Evolutionary conservation across 345 rosid genomes (phyloP), one percentile per base, ranked within the genome.

Genomic region (Angophora floribunda): DNA sequence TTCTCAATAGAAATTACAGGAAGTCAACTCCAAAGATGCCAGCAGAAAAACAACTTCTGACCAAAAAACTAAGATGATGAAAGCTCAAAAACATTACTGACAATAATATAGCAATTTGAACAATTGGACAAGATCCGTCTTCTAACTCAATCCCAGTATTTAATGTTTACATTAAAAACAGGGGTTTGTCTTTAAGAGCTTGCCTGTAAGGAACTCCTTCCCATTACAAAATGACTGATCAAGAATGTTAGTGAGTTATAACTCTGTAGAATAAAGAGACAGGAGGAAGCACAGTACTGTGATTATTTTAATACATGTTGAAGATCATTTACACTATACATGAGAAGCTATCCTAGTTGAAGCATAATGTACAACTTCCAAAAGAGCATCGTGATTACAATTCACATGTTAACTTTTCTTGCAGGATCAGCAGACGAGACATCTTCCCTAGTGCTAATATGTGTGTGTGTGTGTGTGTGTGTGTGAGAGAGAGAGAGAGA

Each of bases 1-100:
- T 59, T 86, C 86, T 85, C 90, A 88, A 89, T 87, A 45, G 86
- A 21, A 86, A 44, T 51, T 86, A 86, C 32, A 86, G 36, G 21
- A 59, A 28, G 47, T 49, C 55, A 63, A 28, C 55, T 45, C 85
- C 44, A 61, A 45, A 87, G 47, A 75, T 19, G 84, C 84, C 49
- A 0, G 84, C 49, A 75, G 84, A 41, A 70, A 70, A 70, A 70
- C 47, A 70, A 75, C 49, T 75, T 75, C 84, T 9, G 84, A 75
- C 28, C 1, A 22, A 75, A 75, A 41, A 75, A 75, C 28, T 22
- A 41, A 75, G 82, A 41, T 75, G 84, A 41, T 41, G 24, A 41
- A 75, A 75, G 82, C 49, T 75, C 82, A 75, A 75, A 75, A 41
- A 19, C 84, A 41, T 10, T 41, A 41, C 84, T 9, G 49, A 49